Conservation (phyloP, 148 eudicot species). For the Suaeda aralocaspica region DNA sequence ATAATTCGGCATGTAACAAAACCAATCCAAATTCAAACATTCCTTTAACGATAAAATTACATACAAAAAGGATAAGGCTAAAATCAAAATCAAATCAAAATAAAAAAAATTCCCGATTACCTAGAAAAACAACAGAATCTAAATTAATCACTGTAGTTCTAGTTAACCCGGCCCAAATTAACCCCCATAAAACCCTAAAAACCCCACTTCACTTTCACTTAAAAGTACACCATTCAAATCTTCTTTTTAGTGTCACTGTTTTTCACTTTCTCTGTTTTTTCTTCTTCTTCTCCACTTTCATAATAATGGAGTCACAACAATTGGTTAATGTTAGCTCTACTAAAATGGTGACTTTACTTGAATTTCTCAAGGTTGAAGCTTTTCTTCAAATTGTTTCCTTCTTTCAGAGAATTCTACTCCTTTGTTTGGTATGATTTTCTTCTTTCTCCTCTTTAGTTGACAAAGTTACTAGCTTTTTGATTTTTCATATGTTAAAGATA, state of each 20-base stretch:
- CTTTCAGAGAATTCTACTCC: slow-evolving; percentile 16
- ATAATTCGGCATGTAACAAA: too few species aligned
- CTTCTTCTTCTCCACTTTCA: background rate
- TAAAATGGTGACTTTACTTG: slow-evolving; percentile 1
- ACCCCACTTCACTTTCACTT: too few species aligned
- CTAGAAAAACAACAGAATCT: background rate
- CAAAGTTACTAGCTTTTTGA: background rate
- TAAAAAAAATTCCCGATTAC: too few species aligned
- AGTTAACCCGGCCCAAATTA: slow-evolving; percentile 20
- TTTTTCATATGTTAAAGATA: background rate
- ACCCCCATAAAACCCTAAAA: slow-evolving; percentile 30
- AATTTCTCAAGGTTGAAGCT: slow-evolving; percentile 4
- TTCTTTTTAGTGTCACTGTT: background rate
- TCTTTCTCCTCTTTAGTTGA: background rate
- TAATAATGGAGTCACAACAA: slow-evolving; percentile 12
- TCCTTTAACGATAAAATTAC: too few species aligned
- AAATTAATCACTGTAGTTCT: slow-evolving; percentile 1
- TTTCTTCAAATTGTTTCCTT: slow-evolving; percentile 15
- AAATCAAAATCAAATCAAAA: too few species aligned
- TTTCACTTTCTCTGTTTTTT: background rate
- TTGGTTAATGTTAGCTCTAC: background rate
- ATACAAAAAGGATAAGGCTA: too few species aligned
- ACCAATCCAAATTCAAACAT: too few species aligned
- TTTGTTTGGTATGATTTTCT: slow-evolving; percentile 21
- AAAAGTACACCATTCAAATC: background rate